Evolutionary conservation across 208 protist species (phyloP).

Genomic region (Plasmodiophora brassicae): DNA sequence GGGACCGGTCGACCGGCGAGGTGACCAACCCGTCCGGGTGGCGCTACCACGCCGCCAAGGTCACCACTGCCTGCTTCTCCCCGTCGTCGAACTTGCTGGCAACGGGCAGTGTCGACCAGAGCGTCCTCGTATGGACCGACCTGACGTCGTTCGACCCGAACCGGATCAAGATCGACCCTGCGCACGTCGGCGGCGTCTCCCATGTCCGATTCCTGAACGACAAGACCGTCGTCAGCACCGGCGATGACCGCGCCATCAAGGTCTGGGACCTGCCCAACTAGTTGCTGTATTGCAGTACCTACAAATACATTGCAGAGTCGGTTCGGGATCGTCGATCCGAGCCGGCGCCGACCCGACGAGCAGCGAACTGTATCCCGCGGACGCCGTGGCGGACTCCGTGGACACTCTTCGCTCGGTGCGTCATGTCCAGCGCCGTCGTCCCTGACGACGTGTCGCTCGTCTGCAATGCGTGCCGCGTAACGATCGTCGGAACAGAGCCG

Average conservation of each 20-base stretch:
- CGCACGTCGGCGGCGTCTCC: neutral
- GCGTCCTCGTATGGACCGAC: neutral
- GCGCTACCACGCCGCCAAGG: neutral
- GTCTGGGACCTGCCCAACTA: neutral
- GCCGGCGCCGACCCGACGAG: no score
- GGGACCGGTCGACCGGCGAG: neutral
- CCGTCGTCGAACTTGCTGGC: neutral
- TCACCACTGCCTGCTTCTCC: neutral
- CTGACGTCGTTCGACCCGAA: neutral
- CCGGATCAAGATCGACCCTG: constrained; percentile 30
- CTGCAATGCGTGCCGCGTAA: neutral
- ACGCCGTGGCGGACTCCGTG: no score
- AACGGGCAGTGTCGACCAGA: neutral
- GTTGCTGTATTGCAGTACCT: no score
- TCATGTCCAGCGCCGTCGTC: no score
- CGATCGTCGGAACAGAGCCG: neutral
- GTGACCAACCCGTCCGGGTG: neutral
- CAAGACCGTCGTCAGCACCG: neutral
- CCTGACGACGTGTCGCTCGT: no score
- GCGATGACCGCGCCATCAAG: constrained; percentile 13
- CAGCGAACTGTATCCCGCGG: no score
- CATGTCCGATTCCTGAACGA: constrained; percentile 4
- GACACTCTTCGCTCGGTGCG: no score
- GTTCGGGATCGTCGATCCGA: no score
- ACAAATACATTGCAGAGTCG: no score